Evolutionary conservation across 345 rosid species (phyloP).

Genomic region (Reutealis trisperma): DNA sequence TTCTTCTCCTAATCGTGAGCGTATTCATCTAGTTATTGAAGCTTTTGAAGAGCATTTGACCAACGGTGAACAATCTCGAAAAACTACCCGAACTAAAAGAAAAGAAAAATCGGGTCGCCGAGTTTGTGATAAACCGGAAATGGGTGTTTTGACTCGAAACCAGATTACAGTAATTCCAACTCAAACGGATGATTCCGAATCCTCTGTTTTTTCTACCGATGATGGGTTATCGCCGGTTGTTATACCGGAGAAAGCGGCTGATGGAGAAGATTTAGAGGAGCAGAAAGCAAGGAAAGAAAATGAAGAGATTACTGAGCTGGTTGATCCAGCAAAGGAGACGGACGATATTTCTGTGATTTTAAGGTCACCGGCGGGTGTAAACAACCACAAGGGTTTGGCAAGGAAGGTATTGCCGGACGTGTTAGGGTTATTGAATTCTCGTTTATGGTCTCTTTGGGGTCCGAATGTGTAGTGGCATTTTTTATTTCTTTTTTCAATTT

Average conservation of each 20-base stretch:
- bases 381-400: slow-evolving; percentile 67
- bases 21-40: slow-evolving; percentile 74
- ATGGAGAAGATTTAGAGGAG: background rate
- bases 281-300: background rate
- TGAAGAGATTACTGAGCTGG: slow-evolving; percentile 1
- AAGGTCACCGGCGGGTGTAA: slow-evolving; percentile 18
- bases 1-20: slow-evolving; percentile 81
- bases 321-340: background rate
- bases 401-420: slow-evolving; percentile 98
- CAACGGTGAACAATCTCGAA: slow-evolving; percentile 44
- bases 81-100: slow-evolving; percentile 41
- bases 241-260: slow-evolving; percentile 5
- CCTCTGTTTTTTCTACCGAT: background rate
- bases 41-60: slow-evolving; percentile 77
- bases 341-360: slow-evolving; percentile 1
- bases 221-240: background rate
- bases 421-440: slow-evolving; percentile 78
- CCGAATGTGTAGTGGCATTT: slow-evolving; percentile 57
- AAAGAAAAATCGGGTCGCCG: slow-evolving; percentile 47
- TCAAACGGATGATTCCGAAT: background rate
- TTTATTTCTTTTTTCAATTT: background rate
- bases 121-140: slow-evolving; percentile 10
- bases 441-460: slow-evolving; percentile 91
- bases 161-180: background rate
- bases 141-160: slow-evolving; percentile 3